Percentiles rank a stretch among this genome's conserved stretches.
Conservation (phyloP, 768 basidiomycete species). For the Agaricus subrufescens region DNA sequence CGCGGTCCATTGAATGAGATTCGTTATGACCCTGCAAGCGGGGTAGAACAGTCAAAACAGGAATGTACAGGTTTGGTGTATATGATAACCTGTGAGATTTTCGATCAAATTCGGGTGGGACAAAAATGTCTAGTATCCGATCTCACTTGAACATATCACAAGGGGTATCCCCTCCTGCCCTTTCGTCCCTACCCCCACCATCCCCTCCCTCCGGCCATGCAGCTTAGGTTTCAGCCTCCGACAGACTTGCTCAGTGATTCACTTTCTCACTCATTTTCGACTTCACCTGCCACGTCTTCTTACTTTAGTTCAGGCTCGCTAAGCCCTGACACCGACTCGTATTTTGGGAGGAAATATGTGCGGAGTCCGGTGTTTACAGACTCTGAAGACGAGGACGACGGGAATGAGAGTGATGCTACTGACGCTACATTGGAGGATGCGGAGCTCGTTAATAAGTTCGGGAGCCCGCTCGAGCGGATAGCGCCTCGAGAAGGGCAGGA, state of each 20-base stretch:
- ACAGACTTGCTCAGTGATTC: conserved; percentile 2
- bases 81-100: too few relatives aligned
- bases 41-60: too few relatives aligned
- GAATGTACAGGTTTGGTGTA: too few relatives aligned
- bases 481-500: conserved; percentile 22
- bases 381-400: conserved; percentile 12
- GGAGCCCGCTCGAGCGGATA: conserved; percentile 31
- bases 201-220: neutral
- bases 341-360: neutral
- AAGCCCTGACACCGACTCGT: neutral
- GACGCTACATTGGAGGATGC: conserved; percentile 28
- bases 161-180: neutral
- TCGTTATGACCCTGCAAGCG: too few relatives aligned
- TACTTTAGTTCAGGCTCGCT: neutral
- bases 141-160: neutral
- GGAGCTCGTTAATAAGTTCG: conserved; percentile 19
- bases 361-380: neutral
- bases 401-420: conserved; percentile 25
- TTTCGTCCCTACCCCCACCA: neutral
- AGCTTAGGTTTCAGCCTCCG: conserved; percentile 6
- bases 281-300: neutral
- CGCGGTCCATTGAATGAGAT: too few relatives aligned
- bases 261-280: neutral
- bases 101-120: neutral
- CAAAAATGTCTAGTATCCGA: conserved; percentile 7